Conservation (phyloP, 768 basidiomycete genomes). For the Inosperma sp. region DNA sequence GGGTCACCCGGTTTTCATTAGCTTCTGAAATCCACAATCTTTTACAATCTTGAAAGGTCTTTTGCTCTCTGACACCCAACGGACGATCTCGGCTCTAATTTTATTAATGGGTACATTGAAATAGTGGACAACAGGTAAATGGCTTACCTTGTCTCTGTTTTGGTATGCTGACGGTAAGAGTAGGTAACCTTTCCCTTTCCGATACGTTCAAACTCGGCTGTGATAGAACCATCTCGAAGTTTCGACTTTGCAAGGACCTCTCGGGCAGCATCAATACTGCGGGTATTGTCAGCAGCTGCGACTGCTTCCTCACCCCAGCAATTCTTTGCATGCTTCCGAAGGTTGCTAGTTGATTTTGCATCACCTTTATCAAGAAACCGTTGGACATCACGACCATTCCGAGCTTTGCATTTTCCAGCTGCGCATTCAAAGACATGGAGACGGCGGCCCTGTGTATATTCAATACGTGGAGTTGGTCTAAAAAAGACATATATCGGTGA, state of each 20-base stretch:
- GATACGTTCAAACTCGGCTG: conserved; percentile 25
- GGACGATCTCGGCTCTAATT: conserved; percentile 11
- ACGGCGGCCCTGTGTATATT: conserved; percentile 6
- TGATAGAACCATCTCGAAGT: conserved; percentile 19
- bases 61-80: conserved; percentile 10
- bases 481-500: conserved; percentile 36
- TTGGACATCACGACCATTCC: conserved; percentile 1
- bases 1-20: conserved; percentile 8
- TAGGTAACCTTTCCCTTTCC: conserved; percentile 27
- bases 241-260: not conserved
- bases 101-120: not conserved
- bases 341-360: conserved; percentile 15
- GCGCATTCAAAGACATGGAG: conserved; percentile 16
- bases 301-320: conserved; percentile 33
- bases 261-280: not conserved
- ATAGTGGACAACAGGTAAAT: conserved; percentile 1
- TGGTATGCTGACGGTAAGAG: conserved; percentile 30
- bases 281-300: conserved; percentile 3
- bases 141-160: conserved; percentile 21
- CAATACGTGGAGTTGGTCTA: conserved; percentile 11
- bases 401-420: conserved; percentile 17
- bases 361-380: conserved; percentile 27
- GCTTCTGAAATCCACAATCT: conserved; percentile 6
- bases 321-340: conserved; percentile 24
- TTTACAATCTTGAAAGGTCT: conserved; percentile 11